Conservation (phyloP, 306 rosid species). For the Vigna hirtella region DNA sequence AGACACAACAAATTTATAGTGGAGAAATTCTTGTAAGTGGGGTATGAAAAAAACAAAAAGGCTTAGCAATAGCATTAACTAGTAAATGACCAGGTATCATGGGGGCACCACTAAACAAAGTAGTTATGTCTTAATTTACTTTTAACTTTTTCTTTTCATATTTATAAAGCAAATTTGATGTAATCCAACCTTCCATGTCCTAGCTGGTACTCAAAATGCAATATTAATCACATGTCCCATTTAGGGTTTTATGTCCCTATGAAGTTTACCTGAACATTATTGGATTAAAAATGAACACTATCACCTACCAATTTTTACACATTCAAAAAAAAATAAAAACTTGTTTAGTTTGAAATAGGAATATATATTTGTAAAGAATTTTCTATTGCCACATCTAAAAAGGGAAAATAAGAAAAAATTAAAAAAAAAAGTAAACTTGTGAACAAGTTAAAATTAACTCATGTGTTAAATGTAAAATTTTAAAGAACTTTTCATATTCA, state of each 20-base stretch:
- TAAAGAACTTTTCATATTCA: too few relatives aligned
- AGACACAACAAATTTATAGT: background rate
- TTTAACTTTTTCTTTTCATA: slow-evolving; percentile 26
- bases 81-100: slow-evolving; percentile 35
- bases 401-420: too few relatives aligned
- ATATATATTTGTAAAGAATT: too few relatives aligned
- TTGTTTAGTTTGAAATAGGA: too few relatives aligned
- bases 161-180: slow-evolving; percentile 44
- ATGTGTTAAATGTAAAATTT: too few relatives aligned
- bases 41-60: slow-evolving; percentile 14
- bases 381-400: too few relatives aligned
- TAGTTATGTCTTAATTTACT: slow-evolving; percentile 32
- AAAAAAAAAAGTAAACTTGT: too few relatives aligned
- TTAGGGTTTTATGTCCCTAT: background rate
- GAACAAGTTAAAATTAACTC: too few relatives aligned
- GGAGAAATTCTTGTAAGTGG: slow-evolving; percentile 22
- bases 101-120: slow-evolving; percentile 43
- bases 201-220: slow-evolving; percentile 3
- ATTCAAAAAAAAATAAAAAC: background rate
- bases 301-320: background rate
- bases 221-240: background rate
- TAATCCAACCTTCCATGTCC: slow-evolving; percentile 25
- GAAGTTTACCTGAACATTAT: background rate
- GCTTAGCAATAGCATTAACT: slow-evolving; percentile 40
- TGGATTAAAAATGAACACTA: background rate